A percentile compares a stretch with the other conserved stretches of the same genome.
Conservation (phyloP, 2,329 filamentous ascomycete species). For the Mollisia scopiformis region DNA sequence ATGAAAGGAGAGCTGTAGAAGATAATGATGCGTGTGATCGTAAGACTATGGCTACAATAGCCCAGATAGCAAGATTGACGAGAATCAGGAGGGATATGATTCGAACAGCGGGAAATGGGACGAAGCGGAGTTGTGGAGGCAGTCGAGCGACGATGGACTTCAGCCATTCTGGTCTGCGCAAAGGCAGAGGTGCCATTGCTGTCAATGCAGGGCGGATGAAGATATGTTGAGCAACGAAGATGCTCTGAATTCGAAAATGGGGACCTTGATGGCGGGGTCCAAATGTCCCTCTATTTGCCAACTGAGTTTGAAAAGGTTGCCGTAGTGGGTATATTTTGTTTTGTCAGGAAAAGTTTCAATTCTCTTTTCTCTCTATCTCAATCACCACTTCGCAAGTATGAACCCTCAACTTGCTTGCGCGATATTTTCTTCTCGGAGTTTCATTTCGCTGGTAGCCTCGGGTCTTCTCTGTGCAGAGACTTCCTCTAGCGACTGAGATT, state of each 20-base stretch:
- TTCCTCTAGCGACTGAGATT: too few species aligned
- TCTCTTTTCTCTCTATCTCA: too few species aligned
- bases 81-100: conserved; percentile 54
- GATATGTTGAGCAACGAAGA: neutral
- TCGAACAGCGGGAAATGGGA: conserved; percentile 27
- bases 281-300: neutral
- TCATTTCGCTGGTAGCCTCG: too few species aligned
- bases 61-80: conserved; percentile 60
- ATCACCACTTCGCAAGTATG: too few species aligned
- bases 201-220: neutral
- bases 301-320: neutral
- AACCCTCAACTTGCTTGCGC: too few species aligned
- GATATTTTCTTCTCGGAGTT: too few species aligned
- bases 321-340: neutral
- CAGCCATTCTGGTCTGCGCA: conserved; percentile 16
- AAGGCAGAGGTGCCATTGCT: neutral
- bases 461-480: too few species aligned
- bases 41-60: conserved; percentile 54
- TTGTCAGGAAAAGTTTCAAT: too few species aligned
- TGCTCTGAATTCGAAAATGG: too few species aligned
- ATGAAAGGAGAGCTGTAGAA: conserved; percentile 81
- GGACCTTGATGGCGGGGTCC: neutral
- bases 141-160: conserved; percentile 11
- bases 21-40: conserved; percentile 63
- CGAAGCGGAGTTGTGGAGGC: conserved; percentile 25